Evolutionary conservation across 2,329 filamentous ascomycete species (phyloP).

Genomic region (Neoarthrinium moseri): DNA sequence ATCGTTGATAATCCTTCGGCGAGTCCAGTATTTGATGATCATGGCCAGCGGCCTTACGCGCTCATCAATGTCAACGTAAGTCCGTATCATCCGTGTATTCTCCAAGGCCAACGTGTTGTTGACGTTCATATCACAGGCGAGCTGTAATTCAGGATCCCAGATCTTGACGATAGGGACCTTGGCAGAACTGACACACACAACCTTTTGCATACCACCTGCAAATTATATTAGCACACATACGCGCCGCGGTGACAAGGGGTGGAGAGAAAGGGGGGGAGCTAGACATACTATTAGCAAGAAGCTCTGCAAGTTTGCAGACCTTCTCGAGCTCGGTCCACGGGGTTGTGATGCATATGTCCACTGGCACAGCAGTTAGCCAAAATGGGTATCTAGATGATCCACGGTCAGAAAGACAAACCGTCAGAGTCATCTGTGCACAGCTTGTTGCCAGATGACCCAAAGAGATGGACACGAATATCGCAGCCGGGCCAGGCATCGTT

Average conservation of each 20-base stretch:
- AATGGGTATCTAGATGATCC: too few species aligned
- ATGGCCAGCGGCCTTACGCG: conserved; percentile 90
- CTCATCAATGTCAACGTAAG: conserved; percentile 90
- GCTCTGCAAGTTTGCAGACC: conserved; percentile 86
- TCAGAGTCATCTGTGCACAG: conserved; percentile 95
- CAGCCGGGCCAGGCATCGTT: conserved; percentile 90
- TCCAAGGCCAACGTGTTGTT: conserved; percentile 95
- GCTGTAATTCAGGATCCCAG: conserved; percentile 88
- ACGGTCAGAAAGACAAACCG: too few species aligned
- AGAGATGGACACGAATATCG: conserved; percentile 86
- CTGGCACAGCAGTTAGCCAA: conserved; percentile 41
- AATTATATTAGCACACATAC: conserved; percentile 34
- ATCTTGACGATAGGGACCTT: conserved; percentile 99
- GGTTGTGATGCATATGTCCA: conserved; percentile 97
- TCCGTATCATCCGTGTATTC: conserved; percentile 97
- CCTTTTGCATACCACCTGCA: conserved; percentile 90
- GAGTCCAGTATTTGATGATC: conserved; percentile 98
- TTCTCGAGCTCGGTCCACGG: conserved; percentile 82
- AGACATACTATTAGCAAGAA: conserved; percentile 77
- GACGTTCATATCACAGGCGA: conserved; percentile 98
- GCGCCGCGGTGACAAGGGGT: background rate
- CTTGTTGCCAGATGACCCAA: conserved; percentile 96
- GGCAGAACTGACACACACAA: conserved; percentile 90
- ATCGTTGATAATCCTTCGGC: conserved; percentile 89
- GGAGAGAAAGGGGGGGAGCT: background rate